A percentile compares a stretch with the other conserved stretches of the same genome.
These are phyloP conservation scores for Globisporangium perplexum DNA, from an alignment of 352 stramenopile genomes.

Conservation along the genomic window DNA sequence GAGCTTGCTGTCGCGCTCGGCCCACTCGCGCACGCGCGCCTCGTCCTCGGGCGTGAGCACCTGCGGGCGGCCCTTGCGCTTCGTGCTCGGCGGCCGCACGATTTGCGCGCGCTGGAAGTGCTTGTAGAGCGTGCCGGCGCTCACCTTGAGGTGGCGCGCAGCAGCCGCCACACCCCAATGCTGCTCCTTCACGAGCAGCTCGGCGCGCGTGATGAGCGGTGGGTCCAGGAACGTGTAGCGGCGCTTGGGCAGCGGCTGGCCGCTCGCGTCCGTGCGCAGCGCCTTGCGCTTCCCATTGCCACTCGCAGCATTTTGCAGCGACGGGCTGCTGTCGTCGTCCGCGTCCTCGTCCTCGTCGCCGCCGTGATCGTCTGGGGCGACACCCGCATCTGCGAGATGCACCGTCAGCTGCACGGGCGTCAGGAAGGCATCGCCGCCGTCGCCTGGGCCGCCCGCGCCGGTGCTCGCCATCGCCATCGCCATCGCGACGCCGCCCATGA, in stretches of 20 bases:
- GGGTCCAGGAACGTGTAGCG: conserved; percentile 8
- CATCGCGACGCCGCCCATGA: not conserved
- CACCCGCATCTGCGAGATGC: not conserved
- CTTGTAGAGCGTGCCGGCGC: conserved; percentile 10
- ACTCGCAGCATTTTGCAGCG: not conserved
- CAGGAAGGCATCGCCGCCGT: not conserved
- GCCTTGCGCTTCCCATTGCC: conserved; percentile 3
- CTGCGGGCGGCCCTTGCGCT: conserved; percentile 8
- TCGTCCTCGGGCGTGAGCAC: conserved; percentile 6
- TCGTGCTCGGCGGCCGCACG: conserved; percentile 2
- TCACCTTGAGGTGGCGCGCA: conserved; percentile 10
- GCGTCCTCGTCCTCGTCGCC: not conserved
- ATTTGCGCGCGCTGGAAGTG: conserved; percentile 8
- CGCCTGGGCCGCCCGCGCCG: not conserved
- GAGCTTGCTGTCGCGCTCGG: conserved; percentile 5
- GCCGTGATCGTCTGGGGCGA: not conserved
- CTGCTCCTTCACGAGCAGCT: conserved; percentile 9
- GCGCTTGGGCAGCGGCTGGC: conserved; percentile 4
- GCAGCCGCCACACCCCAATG: conserved; percentile 6
- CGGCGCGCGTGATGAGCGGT: conserved; percentile 6
- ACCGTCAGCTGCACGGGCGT: not conserved
- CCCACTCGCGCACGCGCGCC: conserved; percentile 4
- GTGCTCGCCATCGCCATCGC: not conserved
- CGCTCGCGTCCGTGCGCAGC: not conserved
- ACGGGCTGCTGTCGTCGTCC: not conserved